phyloP scores from a whole-genome alignment of 225 moss, liverwort and hornwort species.

The Physcomitrium patens region DNA sequence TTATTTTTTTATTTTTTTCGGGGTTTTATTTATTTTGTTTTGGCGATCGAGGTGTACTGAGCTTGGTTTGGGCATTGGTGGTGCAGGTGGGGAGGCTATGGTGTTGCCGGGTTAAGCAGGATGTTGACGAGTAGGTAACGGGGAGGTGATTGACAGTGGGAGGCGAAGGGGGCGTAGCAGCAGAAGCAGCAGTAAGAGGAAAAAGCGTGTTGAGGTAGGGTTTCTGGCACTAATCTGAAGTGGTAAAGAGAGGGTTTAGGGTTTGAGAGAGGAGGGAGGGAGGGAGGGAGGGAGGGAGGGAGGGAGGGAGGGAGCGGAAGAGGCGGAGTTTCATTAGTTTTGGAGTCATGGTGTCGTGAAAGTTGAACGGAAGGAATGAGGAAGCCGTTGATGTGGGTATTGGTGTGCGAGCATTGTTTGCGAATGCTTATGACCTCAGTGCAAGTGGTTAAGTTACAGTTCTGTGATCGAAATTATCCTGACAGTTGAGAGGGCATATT shows the following conservation, averaged over 20 bases:
- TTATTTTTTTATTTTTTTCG: too few relatives aligned
- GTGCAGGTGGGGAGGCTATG: background rate
- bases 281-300: background rate
- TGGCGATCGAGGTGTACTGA: too few relatives aligned
- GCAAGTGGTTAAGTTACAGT: background rate
- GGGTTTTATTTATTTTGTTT: too few relatives aligned
- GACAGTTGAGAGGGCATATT: background rate
- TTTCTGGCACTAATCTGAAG: background rate
- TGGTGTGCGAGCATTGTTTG: slow-evolving; percentile 5
- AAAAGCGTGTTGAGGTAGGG: slow-evolving; percentile 6
- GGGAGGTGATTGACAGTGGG: background rate
- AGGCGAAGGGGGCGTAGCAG: background rate
- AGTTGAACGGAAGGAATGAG: background rate
- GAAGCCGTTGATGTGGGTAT: background rate
- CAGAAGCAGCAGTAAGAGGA: background rate
- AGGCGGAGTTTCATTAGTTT: slow-evolving; percentile 12
- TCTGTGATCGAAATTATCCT: background rate
- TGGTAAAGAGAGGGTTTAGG: slow-evolving; percentile 9
- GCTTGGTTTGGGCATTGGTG: too few relatives aligned
- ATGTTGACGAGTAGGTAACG: background rate
- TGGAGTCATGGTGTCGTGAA: slow-evolving; percentile 1
- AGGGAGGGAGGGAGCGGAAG: background rate
- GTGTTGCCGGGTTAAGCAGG: background rate
- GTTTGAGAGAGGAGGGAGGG: slow-evolving; percentile 5
- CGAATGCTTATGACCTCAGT: background rate